phyloP scores from a whole-genome alignment of 2,329 filamentous ascomycete species.

The Diaporthe sp. region DNA sequence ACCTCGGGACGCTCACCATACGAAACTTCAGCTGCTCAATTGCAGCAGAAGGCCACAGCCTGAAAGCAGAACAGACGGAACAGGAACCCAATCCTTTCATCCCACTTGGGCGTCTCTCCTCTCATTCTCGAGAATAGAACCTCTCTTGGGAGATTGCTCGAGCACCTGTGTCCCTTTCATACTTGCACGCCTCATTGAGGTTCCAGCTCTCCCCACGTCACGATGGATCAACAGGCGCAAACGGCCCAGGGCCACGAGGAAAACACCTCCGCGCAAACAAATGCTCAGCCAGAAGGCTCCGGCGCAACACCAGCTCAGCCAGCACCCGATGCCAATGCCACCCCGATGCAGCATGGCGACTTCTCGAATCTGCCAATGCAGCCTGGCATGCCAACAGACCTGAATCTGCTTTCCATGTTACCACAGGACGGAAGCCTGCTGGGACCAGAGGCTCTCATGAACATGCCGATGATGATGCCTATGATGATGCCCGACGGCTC shows the following conservation, averaged over 20 bases:
- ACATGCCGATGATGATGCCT: constrained; percentile 49
- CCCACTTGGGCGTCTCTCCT: not conserved
- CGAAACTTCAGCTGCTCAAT: constrained; percentile 17
- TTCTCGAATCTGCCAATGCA: constrained; percentile 38
- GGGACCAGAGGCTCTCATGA: constrained; percentile 42
- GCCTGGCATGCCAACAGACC: constrained; percentile 33
- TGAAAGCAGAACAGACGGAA: not conserved
- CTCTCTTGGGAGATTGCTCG: not conserved
- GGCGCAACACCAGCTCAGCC: constrained; percentile 10
- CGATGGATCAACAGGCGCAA: constrained; percentile 34
- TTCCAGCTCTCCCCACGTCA: constrained; percentile 13
- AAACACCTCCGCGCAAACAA: constrained; percentile 44
- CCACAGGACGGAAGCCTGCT: constrained; percentile 41
- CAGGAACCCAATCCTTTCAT: not conserved
- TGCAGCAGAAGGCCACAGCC: not conserved
- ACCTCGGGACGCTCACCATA: not conserved
- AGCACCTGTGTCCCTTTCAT: not conserved
- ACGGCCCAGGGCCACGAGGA: constrained; percentile 43
- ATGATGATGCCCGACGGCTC: constrained; percentile 49
- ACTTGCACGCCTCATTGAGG: not conserved
- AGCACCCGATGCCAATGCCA: constrained; percentile 14
- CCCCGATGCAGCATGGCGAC: constrained; percentile 31
- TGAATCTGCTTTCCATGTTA: constrained; percentile 42
- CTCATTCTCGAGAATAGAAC: not conserved
- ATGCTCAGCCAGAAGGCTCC: constrained; percentile 5